Base-by-base conservation (phyloP, 345 rosid genomes). In the Acer saccharum region DNA sequence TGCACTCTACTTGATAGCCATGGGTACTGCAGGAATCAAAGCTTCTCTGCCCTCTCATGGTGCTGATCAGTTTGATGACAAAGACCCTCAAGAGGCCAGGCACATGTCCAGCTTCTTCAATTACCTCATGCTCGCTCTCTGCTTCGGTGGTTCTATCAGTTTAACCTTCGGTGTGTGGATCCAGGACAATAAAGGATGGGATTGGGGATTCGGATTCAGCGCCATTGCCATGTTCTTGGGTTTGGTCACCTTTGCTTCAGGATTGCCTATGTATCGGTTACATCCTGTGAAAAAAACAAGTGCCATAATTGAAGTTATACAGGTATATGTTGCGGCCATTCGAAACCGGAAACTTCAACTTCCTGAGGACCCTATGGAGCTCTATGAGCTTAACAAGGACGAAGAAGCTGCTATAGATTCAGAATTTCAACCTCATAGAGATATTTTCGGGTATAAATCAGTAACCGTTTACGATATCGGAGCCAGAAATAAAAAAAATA, bases 81-180 rank as follows among this genome's bases (percentile, higher is more conserved):
- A 85, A 79, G 93, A 89, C 76, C 83, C 84, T 0, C 55, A 12
- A 67, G 93, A 91, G 81, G 82, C 83, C 23, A 81, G 50, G 77
- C 78, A 74, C 25, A 85, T 87, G 90, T 89, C 95, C 60, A 88
- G 85, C 82, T 89, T 77, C 85, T 89, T 89, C 82, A 91, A 91
- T 73, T 76, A 10, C 69, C 48, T 89, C 60, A 55, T 89, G 84
- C 73, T 89, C 1, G 79, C 79, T 1, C 0, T 85, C 3, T 86
- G 89, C 72, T 0, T 74, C 1, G 93, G 95, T 2, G 87, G 84
- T 16, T 83, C 85, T 20, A 58, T 76, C 21, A 85, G 91, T 77
- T 74, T 88, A 44, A 84, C 91, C 0, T 78, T 91, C 63, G 9
- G 84, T 7, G 89, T 89, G 18, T 88, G 91, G 92, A 64, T 91